Evolutionary conservation across 2,329 filamentous ascomycete species (phyloP).

Genomic region (Lecanosticta acicola): DNA sequence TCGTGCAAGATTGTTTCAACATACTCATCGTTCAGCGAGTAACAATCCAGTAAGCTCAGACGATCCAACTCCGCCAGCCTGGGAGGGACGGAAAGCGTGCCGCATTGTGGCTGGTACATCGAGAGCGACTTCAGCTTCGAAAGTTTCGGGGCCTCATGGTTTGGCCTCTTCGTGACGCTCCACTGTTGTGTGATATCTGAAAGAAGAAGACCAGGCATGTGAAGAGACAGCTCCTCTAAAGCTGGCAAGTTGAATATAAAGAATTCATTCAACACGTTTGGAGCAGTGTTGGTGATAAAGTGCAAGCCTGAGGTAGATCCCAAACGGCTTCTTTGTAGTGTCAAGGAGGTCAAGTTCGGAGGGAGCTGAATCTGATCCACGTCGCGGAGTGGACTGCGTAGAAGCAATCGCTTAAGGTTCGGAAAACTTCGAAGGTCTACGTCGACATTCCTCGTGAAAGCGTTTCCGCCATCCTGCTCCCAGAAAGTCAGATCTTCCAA

Average conservation of each 20-base stretch:
- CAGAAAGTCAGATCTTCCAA: background rate
- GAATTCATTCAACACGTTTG: background rate
- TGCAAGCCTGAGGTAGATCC: background rate
- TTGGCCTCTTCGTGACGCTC: background rate
- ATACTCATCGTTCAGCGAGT: constrained; percentile 28
- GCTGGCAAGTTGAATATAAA: background rate
- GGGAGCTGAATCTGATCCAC: background rate
- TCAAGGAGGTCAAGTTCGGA: background rate
- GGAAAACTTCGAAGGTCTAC: background rate
- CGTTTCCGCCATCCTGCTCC: background rate
- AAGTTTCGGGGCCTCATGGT: background rate
- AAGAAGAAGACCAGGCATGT: background rate
- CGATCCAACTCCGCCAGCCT: constrained; percentile 6
- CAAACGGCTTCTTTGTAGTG: background rate
- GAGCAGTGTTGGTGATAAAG: background rate
- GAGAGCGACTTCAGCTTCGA: constrained; percentile 5
- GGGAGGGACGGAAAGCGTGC: background rate
- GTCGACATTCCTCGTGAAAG: background rate
- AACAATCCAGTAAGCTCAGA: constrained; percentile 7
- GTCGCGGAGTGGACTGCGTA: background rate
- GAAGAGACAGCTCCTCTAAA: background rate
- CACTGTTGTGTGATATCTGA: background rate
- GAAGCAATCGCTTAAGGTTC: background rate
- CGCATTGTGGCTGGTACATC: background rate
- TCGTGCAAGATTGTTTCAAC: constrained; percentile 26